Percentiles rank a stretch among this genome's conserved stretches.
Conservation (phyloP, 75 land plant genomes). For the Larix kaempferi region DNA sequence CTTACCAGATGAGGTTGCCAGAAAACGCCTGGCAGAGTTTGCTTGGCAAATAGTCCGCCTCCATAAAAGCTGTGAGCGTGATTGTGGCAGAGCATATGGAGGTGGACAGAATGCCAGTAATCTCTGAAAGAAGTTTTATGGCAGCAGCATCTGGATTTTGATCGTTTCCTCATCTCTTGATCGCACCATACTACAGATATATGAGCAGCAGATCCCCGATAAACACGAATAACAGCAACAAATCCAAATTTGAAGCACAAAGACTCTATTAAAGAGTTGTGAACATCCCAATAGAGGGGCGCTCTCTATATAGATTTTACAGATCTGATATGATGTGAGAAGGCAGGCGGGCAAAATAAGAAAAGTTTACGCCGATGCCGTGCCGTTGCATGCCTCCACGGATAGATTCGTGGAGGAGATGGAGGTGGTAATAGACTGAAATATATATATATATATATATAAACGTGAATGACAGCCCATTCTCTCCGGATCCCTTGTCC, state of each 20-base stretch:
- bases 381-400: background rate
- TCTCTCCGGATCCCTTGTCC: too few species aligned
- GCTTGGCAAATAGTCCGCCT: conserved; percentile 8
- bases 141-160: conserved; percentile 7
- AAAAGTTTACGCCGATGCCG: background rate
- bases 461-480: too few species aligned
- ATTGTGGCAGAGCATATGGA: background rate
- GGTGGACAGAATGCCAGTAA: conserved; percentile 13
- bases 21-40: conserved; percentile 8
- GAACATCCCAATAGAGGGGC: background rate
- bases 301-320: too few species aligned
- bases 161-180: background rate
- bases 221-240: background rate
- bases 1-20: conserved; percentile 3
- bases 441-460: too few species aligned
- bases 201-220: background rate
- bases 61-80: background rate
- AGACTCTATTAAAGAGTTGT: background rate
- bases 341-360: background rate
- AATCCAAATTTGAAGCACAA: background rate
- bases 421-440: too few species aligned
- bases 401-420: background rate
- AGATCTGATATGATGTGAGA: background rate
- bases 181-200: background rate
- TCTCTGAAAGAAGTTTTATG: conserved; percentile 10